Evolutionary conservation across 345 rosid species (phyloP).

Genomic region (Durio zibethinus): DNA sequence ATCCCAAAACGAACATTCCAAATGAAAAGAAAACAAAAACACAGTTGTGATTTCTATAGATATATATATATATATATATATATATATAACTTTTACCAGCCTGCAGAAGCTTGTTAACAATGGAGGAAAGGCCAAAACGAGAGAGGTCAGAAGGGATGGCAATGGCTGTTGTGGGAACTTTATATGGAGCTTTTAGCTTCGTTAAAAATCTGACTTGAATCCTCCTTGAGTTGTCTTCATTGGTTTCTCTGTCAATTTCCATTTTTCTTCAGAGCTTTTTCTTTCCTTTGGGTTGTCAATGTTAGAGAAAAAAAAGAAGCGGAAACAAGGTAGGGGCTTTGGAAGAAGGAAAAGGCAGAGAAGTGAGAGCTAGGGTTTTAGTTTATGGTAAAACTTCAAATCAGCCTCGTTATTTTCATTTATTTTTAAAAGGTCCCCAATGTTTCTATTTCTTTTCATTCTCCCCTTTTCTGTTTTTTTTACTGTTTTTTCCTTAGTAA

Average conservation of each 20-base stretch:
- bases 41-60: neutral
- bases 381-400: neutral
- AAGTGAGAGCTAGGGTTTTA: slow-evolving; percentile 6
- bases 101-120: slow-evolving; percentile 63
- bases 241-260: slow-evolving; percentile 33
- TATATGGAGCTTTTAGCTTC: slow-evolving; percentile 55
- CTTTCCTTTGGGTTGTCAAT: neutral
- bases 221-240: slow-evolving; percentile 40
- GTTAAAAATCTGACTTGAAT: slow-evolving; percentile 86
- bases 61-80: too few relatives aligned
- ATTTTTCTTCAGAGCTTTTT: slow-evolving; percentile 12
- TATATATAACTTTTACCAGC: slow-evolving; percentile 18
- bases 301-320: neutral
- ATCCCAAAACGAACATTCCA: neutral
- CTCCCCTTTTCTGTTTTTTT: too few relatives aligned
- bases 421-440: too few relatives aligned
- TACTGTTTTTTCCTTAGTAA: too few relatives aligned
- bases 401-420: neutral
- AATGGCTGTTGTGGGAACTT: slow-evolving; percentile 50
- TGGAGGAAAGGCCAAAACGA: slow-evolving; percentile 77
- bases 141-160: slow-evolving; percentile 83
- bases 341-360: neutral
- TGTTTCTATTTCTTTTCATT: too few relatives aligned
- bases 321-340: slow-evolving; percentile 27
- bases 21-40: neutral